These are phyloP conservation scores for Wickerhamomyces bovis DNA, from an alignment of 805 yeast genomes.

Conservation along the genomic window DNA sequence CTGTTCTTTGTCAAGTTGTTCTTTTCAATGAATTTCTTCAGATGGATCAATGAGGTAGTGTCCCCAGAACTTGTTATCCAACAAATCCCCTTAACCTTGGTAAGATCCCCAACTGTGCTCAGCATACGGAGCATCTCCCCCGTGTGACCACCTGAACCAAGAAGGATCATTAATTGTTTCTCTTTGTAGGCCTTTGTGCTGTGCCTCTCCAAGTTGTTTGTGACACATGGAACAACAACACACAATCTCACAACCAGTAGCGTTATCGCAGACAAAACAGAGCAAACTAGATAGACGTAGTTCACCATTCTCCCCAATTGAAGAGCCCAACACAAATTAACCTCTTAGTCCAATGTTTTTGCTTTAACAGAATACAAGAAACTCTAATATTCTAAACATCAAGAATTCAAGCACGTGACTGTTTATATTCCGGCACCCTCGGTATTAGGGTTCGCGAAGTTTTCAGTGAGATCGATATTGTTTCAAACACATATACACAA, in stretches of 20 bases:
- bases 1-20: slow-evolving; percentile 1
- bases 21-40: slow-evolving; percentile 12
- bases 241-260: slow-evolving; percentile 5
- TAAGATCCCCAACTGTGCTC: slow-evolving; percentile 24
- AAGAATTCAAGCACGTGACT: too few relatives aligned
- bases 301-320: not conserved
- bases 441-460: not conserved
- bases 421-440: too few relatives aligned
- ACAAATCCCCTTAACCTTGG: slow-evolving; percentile 9
- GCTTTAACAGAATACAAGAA: too few relatives aligned
- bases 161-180: slow-evolving; percentile 29
- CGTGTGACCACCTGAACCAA: slow-evolving; percentile 97
- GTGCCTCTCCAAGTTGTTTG: not conserved
- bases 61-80: slow-evolving; percentile 48
- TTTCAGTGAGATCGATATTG: too few relatives aligned
- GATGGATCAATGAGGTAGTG: slow-evolving; percentile 36
- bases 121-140: slow-evolving; percentile 88
- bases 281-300: not conserved
- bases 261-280: not conserved
- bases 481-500: too few relatives aligned
- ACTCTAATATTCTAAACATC: not conserved
- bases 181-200: slow-evolving; percentile 2
- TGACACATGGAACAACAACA: slow-evolving; percentile 13
- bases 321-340: too few relatives aligned
- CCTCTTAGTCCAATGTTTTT: too few relatives aligned